Evolutionary conservation across 2,329 filamentous ascomycete species (phyloP).

Genomic region (Calcarisporium arbuscula): DNA sequence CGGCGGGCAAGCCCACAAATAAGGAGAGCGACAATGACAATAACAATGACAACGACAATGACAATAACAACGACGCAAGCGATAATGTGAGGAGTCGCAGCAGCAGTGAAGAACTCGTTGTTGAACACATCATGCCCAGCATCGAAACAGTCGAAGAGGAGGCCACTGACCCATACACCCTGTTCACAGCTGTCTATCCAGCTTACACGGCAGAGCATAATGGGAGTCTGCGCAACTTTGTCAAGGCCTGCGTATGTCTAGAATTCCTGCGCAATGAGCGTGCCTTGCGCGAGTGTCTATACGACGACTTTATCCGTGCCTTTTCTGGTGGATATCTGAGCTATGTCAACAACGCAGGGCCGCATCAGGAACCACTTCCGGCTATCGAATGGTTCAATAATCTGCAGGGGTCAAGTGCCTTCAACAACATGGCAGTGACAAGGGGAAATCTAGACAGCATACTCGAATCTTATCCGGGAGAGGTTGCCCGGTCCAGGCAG

Average conservation of each 20-base stretch:
- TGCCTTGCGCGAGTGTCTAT: conserved; percentile 35
- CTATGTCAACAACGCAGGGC: conserved; percentile 28
- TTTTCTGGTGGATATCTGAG: conserved; percentile 35
- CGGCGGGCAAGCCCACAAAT: too few relatives aligned
- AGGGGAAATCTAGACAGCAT: conserved; percentile 27
- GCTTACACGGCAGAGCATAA: conserved; percentile 32
- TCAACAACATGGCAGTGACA: conserved; percentile 25
- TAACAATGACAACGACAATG: too few relatives aligned
- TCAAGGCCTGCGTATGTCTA: conserved; percentile 38
- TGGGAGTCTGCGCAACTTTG: conserved; percentile 34
- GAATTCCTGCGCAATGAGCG: conserved; percentile 27
- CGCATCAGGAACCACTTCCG: conserved; percentile 22
- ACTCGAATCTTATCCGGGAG: conserved; percentile 24
- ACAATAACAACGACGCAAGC: too few relatives aligned
- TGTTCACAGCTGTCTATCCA: conserved; percentile 38
- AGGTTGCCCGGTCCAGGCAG: conserved; percentile 18
- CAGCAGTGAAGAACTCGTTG: too few relatives aligned
- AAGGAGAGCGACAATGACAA: too few relatives aligned
- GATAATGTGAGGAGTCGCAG: too few relatives aligned
- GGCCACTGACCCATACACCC: conserved; percentile 23
- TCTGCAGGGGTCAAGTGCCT: conserved; percentile 20
- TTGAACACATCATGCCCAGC: too few relatives aligned
- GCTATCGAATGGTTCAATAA: conserved; percentile 37
- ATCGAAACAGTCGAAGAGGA: too few relatives aligned
- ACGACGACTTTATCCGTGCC: conserved; percentile 45